Evolutionary conservation across 306 rosid genomes (phyloP).

Genomic region (Pachyrhizus erosus): DNA sequence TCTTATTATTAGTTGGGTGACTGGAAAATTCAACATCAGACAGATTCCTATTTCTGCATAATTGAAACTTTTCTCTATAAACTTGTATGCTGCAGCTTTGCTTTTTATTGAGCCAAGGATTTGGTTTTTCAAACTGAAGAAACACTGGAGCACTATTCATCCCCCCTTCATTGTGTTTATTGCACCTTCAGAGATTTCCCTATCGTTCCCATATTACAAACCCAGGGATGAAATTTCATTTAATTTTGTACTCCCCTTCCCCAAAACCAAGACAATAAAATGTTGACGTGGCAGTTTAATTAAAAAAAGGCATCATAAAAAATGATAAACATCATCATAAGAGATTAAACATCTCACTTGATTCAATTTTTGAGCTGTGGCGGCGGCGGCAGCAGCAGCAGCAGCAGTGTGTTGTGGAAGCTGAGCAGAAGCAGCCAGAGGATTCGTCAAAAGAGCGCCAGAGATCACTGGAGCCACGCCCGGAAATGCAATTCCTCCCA

Average conservation of each 20-base stretch:
- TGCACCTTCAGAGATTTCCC: slow-evolving; percentile 4
- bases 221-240: slow-evolving; percentile 19
- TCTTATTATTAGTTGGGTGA: no score
- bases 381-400: slow-evolving; percentile 8
- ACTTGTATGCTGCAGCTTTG: no score
- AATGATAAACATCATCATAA: slow-evolving; percentile 10
- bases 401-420: slow-evolving; percentile 57
- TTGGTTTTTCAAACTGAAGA: no score
- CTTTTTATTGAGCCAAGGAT: no score
- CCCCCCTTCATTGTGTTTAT: no score
- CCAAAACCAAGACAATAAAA: not conserved
- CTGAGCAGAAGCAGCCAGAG: slow-evolving; percentile 48
- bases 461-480: slow-evolving; percentile 44
- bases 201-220: slow-evolving; percentile 1
- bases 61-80: no score
- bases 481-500: slow-evolving; percentile 52
- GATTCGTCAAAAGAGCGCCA: slow-evolving; percentile 45
- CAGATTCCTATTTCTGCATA: no score
- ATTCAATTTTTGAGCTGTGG: slow-evolving; percentile 54
- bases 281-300: not conserved
- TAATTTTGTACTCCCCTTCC: not conserved
- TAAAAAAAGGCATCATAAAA: slow-evolving; percentile 13
- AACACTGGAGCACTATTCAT: no score
- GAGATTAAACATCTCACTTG: slow-evolving; percentile 55
- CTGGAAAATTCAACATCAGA: no score